Evolutionary conservation across 345 rosid species (phyloP).

Genomic region (Brassica rapa): DNA sequence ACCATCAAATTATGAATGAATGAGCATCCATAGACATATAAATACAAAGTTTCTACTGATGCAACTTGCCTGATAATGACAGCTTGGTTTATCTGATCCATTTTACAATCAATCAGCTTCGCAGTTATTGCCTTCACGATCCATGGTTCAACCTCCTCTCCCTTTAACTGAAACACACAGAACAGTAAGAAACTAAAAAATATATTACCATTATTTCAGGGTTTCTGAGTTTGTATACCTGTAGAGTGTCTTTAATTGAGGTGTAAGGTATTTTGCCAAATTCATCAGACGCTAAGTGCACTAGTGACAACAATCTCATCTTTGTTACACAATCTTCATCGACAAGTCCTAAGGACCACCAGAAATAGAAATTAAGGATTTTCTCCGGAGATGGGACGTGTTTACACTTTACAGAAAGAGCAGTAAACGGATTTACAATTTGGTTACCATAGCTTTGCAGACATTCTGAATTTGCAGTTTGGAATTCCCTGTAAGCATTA

Average conservation of each 20-base stretch:
- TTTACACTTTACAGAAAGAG: neutral
- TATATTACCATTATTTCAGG: neutral
- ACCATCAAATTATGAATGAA: neutral
- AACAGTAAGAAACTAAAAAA: slow-evolving; percentile 8
- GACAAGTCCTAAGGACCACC: slow-evolving; percentile 60
- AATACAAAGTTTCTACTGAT: neutral
- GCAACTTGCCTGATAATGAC: slow-evolving; percentile 70
- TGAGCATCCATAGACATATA: neutral
- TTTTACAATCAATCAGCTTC: slow-evolving; percentile 77
- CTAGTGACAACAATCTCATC: slow-evolving; percentile 89
- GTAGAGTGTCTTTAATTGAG: slow-evolving; percentile 69
- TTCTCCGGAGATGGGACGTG: neutral
- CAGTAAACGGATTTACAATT: neutral
- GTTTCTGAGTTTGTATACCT: slow-evolving; percentile 46
- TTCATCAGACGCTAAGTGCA: slow-evolving; percentile 73
- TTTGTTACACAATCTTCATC: slow-evolving; percentile 90
- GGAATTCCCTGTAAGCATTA: slow-evolving; percentile 77
- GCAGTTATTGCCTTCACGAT: slow-evolving; percentile 84
- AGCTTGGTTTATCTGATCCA: slow-evolving; percentile 93
- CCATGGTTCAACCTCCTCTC: slow-evolving; percentile 87
- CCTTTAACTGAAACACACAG: slow-evolving; percentile 54
- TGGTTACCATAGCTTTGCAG: slow-evolving; percentile 72
- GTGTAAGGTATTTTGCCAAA: slow-evolving; percentile 76
- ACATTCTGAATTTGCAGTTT: slow-evolving; percentile 64
- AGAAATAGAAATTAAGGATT: neutral